Evolutionary conservation across 1,284 basidiomycete genomes (phyloP).

Genomic region (Coniferiporia weirii): DNA sequence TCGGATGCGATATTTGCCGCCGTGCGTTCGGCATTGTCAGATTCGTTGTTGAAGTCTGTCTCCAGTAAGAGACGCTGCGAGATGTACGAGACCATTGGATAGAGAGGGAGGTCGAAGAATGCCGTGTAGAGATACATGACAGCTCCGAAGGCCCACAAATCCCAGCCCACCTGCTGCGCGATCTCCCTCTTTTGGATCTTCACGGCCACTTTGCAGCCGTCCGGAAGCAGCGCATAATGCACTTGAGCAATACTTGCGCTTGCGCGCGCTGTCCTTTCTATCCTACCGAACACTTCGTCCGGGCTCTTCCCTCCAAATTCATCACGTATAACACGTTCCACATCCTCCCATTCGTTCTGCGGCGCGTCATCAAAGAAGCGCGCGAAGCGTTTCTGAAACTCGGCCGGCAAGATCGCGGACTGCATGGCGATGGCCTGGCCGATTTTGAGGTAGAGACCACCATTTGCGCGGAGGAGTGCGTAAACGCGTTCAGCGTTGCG

Average conservation of each 20-base stretch:
- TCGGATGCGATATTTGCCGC: slow-evolving; percentile 56
- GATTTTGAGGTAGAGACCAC: slow-evolving; percentile 88
- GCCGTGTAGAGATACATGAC: slow-evolving; percentile 76
- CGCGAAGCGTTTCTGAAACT: slow-evolving; percentile 78
- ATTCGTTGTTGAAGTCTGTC: slow-evolving; percentile 76
- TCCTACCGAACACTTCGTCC: slow-evolving; percentile 70
- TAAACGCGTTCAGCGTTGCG: slow-evolving; percentile 77
- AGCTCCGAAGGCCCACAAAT: slow-evolving; percentile 46
- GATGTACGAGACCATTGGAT: slow-evolving; percentile 79
- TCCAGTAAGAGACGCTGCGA: slow-evolving; percentile 77
- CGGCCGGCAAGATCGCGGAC: slow-evolving; percentile 73
- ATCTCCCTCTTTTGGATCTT: slow-evolving; percentile 92
- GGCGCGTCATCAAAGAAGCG: slow-evolving; percentile 85
- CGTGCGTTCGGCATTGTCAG: slow-evolving; percentile 58
- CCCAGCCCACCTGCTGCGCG: slow-evolving; percentile 79
- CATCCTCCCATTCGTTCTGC: slow-evolving; percentile 67
- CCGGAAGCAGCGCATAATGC: slow-evolving; percentile 67
- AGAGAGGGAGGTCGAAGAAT: slow-evolving; percentile 73
- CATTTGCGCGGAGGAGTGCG: slow-evolving; percentile 71
- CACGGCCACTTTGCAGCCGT: slow-evolving; percentile 67
- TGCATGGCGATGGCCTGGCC: slow-evolving; percentile 83
- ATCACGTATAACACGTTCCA: slow-evolving; percentile 62
- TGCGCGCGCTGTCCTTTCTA: slow-evolving; percentile 70
- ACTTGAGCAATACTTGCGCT: slow-evolving; percentile 90
- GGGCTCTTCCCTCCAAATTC: slow-evolving; percentile 71